Conservation (phyloP, 1,139 yeast genomes). For the Nadsonia starkeyi-henricii region DNA sequence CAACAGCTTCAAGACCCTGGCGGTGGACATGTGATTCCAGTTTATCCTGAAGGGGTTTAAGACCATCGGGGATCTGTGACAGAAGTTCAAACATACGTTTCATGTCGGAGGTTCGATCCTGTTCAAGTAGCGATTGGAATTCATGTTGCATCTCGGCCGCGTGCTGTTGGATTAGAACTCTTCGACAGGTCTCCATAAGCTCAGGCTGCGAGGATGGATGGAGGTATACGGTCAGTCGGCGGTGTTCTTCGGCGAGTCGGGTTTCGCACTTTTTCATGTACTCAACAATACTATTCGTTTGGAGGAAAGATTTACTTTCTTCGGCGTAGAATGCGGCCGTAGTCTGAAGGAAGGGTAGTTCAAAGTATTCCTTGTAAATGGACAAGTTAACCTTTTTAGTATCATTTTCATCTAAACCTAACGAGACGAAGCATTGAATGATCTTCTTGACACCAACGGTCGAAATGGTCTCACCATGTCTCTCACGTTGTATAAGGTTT, state of each 20-base stretch:
- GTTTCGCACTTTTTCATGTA: slow-evolving; percentile 79
- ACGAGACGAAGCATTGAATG: slow-evolving; percentile 60
- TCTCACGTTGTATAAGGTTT: slow-evolving; percentile 59
- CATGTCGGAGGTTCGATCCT: slow-evolving; percentile 63
- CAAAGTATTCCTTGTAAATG: slow-evolving; percentile 72
- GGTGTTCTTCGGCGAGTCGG: slow-evolving; percentile 69
- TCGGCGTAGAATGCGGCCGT: slow-evolving; percentile 60
- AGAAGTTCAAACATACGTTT: slow-evolving; percentile 66
- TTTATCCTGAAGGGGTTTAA: slow-evolving; percentile 62
- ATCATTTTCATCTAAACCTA: slow-evolving; percentile 39
- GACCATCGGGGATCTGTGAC: slow-evolving; percentile 50
- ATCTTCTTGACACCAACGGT: slow-evolving; percentile 57
- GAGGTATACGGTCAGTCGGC: slow-evolving; percentile 61
- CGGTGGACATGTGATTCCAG: slow-evolving; percentile 63
- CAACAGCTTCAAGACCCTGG: slow-evolving; percentile 59
- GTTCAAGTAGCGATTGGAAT: slow-evolving; percentile 57
- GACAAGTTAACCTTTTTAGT: slow-evolving; percentile 71
- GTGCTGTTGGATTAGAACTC: slow-evolving; percentile 66
- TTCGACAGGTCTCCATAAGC: slow-evolving; percentile 60
- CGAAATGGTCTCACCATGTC: slow-evolving; percentile 67
- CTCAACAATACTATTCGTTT: slow-evolving; percentile 72
- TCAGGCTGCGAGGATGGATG: slow-evolving; percentile 79
- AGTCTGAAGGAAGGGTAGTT: slow-evolving; percentile 55
- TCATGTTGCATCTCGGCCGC: slow-evolving; percentile 66
- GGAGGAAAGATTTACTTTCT: slow-evolving; percentile 56